A percentile compares a stretch with the other conserved stretches of the same genome.
Conservation (phyloP, 768 basidiomycete genomes). For the Boletus rufocinnamomeus region DNA sequence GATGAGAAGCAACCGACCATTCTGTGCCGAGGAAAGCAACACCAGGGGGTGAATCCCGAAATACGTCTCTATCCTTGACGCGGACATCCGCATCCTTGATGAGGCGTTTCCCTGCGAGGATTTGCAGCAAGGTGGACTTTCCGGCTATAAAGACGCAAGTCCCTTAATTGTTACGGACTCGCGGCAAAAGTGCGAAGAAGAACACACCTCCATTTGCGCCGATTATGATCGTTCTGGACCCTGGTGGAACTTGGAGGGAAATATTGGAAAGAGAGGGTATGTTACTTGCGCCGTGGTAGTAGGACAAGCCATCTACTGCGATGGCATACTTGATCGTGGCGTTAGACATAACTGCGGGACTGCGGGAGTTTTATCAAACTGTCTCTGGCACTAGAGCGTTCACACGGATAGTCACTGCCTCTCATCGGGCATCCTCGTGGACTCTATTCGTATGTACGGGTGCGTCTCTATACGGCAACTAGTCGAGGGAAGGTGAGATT, state of each 20-base stretch:
- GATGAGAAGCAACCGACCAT: conserved; percentile 55
- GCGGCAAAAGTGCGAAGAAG: conserved; percentile 2
- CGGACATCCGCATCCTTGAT: conserved; percentile 63
- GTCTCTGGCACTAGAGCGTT: not conserved
- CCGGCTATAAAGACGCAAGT: conserved; percentile 54
- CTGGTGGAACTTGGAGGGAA: conserved; percentile 63
- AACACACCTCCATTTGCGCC: conserved; percentile 91
- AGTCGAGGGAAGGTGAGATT: not conserved
- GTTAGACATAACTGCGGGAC: not conserved
- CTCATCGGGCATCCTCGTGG: no score
- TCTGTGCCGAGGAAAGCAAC: conserved; percentile 92
- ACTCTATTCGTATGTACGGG: not conserved
- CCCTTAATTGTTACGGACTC: not conserved
- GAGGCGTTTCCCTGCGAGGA: conserved; percentile 89
- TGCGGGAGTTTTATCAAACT: not conserved
- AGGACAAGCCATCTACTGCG: conserved; percentile 56
- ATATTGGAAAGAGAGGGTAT: conserved; percentile 65
- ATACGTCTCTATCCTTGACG: conserved; percentile 84
- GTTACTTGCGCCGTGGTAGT: conserved; percentile 45
- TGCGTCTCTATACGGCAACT: not conserved
- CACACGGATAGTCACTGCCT: not conserved
- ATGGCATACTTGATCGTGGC: conserved; percentile 20
- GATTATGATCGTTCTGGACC: conserved; percentile 82
- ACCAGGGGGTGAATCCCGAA: conserved; percentile 79
- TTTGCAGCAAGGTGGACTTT: conserved; percentile 94